These are phyloP conservation scores for Pichia sp. DNA, from an alignment of 1,139 yeast genomes.

Conservation along the genomic window DNA sequence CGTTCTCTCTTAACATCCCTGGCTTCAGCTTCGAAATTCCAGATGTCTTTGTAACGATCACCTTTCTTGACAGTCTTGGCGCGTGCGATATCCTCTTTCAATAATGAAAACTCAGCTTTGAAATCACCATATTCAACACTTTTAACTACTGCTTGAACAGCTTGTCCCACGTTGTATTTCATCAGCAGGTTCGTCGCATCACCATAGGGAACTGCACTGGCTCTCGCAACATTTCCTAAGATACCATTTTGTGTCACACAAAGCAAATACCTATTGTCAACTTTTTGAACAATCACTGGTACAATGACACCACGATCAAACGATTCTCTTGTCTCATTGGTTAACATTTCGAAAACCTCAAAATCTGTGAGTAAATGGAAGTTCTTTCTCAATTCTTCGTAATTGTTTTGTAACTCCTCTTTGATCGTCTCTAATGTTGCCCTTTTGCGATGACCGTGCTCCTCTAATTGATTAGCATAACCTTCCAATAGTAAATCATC, in stretches of 20 bases:
- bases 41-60: conserved; percentile 57
- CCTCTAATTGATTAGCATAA: conserved; percentile 89
- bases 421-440: conserved; percentile 83
- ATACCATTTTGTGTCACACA: conserved; percentile 75
- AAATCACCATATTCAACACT: conserved; percentile 68
- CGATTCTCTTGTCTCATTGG: conserved; percentile 76
- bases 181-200: conserved; percentile 37
- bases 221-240: conserved; percentile 64
- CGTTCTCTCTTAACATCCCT: conserved; percentile 47
- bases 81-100: conserved; percentile 59
- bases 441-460: conserved; percentile 72
- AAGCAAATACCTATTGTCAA: conserved; percentile 47
- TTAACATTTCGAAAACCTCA: conserved; percentile 82
- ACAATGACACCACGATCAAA: conserved; percentile 67
- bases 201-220: conserved; percentile 49
- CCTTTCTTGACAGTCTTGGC: conserved; percentile 48
- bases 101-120: conserved; percentile 66
- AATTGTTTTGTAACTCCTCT: conserved; percentile 82
- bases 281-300: conserved; percentile 65
- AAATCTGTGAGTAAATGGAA: conserved; percentile 61
- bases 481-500: conserved; percentile 87
- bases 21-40: conserved; percentile 82
- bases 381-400: conserved; percentile 74
- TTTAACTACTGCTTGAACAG: conserved; percentile 76
- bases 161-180: conserved; percentile 63